These are phyloP conservation scores for Emergomyces africanus DNA, from an alignment of 2,329 filamentous ascomycete genomes.

Conservation along the genomic window DNA sequence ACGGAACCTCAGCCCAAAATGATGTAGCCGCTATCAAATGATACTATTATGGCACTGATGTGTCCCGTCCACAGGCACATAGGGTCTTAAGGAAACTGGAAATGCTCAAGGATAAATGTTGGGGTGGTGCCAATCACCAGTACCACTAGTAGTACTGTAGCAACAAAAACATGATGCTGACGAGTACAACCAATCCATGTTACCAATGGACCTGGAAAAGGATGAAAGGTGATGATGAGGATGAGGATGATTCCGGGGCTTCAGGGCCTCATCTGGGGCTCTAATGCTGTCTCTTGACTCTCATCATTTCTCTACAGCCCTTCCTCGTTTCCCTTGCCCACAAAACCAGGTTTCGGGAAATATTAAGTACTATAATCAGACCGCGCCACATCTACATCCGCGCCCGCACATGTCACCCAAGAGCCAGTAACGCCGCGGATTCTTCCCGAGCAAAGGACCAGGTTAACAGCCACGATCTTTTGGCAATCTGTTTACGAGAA, in stretches of 20 bases:
- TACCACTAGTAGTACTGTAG: not conserved
- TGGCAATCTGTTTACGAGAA: not conserved
- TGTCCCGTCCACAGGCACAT: conserved; percentile 28
- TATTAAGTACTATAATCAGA: not conserved
- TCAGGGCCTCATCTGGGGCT: not conserved
- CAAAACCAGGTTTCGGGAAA: not conserved
- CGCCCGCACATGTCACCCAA: too few species aligned
- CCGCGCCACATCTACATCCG: not conserved
- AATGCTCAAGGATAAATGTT: conserved; percentile 13
- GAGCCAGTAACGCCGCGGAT: conserved; percentile 17
- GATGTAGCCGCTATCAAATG: conserved; percentile 29
- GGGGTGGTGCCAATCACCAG: not conserved
- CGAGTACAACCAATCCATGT: not conserved
- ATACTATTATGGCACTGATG: conserved; percentile 30
- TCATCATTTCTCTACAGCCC: not conserved
- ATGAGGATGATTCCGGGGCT: not conserved
- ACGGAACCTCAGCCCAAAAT: conserved; percentile 25
- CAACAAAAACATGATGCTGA: not conserved
- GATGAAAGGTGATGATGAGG: not conserved
- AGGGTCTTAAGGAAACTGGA: conserved; percentile 25
- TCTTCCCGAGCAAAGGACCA: conserved; percentile 5
- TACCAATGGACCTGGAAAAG: not conserved
- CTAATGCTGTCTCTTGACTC: not conserved
- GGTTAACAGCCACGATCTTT: not conserved
- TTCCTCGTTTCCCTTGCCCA: not conserved